These are phyloP conservation scores for Ogataea pignaliae DNA, from an alignment of 805 yeast species.

Conservation along the genomic window DNA sequence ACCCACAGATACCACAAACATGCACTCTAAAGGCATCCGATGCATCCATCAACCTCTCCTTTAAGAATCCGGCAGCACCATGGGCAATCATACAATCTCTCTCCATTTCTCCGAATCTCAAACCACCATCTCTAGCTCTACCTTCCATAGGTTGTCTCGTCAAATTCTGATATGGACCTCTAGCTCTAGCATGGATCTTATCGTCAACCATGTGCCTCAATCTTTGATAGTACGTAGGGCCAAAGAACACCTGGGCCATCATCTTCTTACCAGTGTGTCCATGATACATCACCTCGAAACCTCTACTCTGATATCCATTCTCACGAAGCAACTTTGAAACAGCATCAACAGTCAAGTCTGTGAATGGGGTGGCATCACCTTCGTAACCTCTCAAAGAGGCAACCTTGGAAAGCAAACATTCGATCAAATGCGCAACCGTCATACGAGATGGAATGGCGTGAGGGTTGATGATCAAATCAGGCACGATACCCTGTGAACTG, in stretches of 20 bases:
- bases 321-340: slow-evolving; percentile 88
- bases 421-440: slow-evolving; percentile 99
- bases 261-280: slow-evolving; percentile 98
- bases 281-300: slow-evolving; percentile 97
- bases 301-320: slow-evolving; percentile 96
- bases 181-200: slow-evolving; percentile 97
- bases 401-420: slow-evolving; percentile 93
- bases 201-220: slow-evolving; percentile 99
- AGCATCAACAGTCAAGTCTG: slow-evolving; percentile 97
- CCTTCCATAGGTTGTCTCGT: slow-evolving; percentile 99
- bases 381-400: slow-evolving; percentile 93
- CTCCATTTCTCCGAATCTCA: slow-evolving; percentile 99
- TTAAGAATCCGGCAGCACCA: slow-evolving; percentile 97
- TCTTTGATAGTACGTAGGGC: slow-evolving; percentile 99
- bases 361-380: slow-evolving; percentile 99
- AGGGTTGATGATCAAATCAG: slow-evolving; percentile 96
- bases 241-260: slow-evolving; percentile 98
- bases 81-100: slow-evolving; percentile 99
- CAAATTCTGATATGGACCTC: slow-evolving; percentile 97
- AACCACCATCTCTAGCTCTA: slow-evolving; percentile 98
- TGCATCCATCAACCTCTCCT: slow-evolving; percentile 97
- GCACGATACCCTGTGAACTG: slow-evolving; percentile 91
- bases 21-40: slow-evolving; percentile 98
- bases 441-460: slow-evolving; percentile 99
- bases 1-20: slow-evolving; percentile 96